These are phyloP conservation scores for Fusarium tanahbumbuense DNA, from an alignment of 2,329 filamentous ascomycete genomes.

Conservation along the genomic window DNA sequence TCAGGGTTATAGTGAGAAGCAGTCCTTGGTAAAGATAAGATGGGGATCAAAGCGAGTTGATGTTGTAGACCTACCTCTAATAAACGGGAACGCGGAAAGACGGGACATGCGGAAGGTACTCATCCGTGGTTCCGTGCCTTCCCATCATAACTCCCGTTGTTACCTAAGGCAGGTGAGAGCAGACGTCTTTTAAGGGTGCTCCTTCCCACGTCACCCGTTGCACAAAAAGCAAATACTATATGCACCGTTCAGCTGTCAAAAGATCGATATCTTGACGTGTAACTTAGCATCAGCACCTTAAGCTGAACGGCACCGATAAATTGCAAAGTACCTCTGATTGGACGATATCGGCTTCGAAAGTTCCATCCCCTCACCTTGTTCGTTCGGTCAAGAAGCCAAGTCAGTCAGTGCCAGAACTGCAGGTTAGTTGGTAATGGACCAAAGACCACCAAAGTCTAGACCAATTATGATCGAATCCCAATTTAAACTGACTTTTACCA, in stretches of 20 bases:
- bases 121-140: conserved; percentile 25
- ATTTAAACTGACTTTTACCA: conserved; percentile 14
- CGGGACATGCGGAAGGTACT: conserved; percentile 24
- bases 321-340: conserved; percentile 32
- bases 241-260: background rate
- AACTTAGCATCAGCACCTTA: background rate
- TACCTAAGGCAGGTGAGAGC: background rate
- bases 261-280: conserved; percentile 4
- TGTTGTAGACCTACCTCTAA: background rate
- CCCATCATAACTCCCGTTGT: background rate
- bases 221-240: conserved; percentile 17
- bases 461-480: conserved; percentile 2
- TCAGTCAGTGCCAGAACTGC: background rate
- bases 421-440: background rate
- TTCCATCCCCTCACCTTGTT: conserved; percentile 11
- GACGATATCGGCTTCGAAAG: conserved; percentile 20
- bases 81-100: conserved; percentile 25
- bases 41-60: background rate
- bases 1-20: background rate
- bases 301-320: conserved; percentile 17
- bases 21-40: background rate
- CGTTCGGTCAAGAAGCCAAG: background rate
- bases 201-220: conserved; percentile 20
- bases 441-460: background rate
- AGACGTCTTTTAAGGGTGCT: conserved; percentile 4